Base-by-base conservation (phyloP, 306 rosid species). In the Trichosanthes cucumerina region DNA sequence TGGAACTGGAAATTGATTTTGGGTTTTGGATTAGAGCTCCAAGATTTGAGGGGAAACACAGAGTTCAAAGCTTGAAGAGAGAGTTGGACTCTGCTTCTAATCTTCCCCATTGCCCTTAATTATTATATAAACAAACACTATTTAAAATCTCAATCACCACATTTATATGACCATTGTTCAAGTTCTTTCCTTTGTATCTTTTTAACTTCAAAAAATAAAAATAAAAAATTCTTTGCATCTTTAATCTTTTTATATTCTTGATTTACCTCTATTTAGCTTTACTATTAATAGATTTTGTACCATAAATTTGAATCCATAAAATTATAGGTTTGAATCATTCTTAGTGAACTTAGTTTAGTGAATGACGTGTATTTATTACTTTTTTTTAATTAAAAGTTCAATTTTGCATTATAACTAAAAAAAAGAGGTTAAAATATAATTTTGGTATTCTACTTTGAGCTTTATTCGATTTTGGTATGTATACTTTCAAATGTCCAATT, bases 21-120 rank as follows among this genome's bases (percentile, higher is more conserved):
- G 28, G 73, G 28, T 9, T 70, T 65, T 9, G 82, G 71, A 78
- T 78, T 88, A 87, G 52, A 79, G 5, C 1, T 73, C 60, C 60
- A 26, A 73, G 24, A 49, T 16, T 73, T 47, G 43, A 73, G 77
- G 77, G 41, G 6, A 18, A 46, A 49, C 0, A 24, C 41, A 13
- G 41, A 71, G 57, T 11, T 47, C 26, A 44, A 18, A 16, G 56
- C 21, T 23, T 43, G 74, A 66, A 66, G 24, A 18, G 64, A 9
- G 6, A 34, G 44, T n/a, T 68, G 56, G 41, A 46, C 16, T 73
- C 46, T 23, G 38, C 21, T 14, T 46, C 47, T 43, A 3, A 39
- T 46, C 56, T 44, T 70, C 54, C 19, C 28, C 76, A 41, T 70
- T 70, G 24, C 26, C 6, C 3, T 63, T 9, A 7, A 4, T 43